These are phyloP conservation scores for Hygrocybe punicea DNA, from an alignment of 768 basidiomycete genomes.

Conservation along the genomic window DNA sequence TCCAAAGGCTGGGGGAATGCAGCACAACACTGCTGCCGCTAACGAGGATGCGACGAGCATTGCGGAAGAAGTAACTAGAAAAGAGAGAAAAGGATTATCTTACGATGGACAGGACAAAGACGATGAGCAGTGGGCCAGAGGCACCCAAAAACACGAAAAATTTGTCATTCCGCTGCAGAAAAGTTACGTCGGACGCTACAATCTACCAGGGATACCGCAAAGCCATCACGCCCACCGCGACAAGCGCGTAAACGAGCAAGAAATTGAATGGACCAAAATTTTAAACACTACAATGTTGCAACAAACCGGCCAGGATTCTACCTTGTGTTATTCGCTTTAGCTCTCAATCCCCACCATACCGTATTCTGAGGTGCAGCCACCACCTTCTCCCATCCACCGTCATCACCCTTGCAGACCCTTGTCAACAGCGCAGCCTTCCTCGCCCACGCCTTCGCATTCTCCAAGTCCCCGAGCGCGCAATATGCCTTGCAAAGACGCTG, in stretches of 20 bases:
- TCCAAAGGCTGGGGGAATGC: slow-evolving; percentile 23
- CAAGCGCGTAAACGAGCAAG: too few relatives aligned
- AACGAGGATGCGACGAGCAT: neutral
- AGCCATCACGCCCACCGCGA: too few relatives aligned
- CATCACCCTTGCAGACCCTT: slow-evolving; percentile 2
- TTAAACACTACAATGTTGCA: too few relatives aligned
- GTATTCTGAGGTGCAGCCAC: slow-evolving; percentile 17
- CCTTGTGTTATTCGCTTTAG: too few relatives aligned
- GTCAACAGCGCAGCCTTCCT: slow-evolving; percentile 13
- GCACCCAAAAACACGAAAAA: too few relatives aligned
- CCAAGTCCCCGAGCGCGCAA: slow-evolving; percentile 17
- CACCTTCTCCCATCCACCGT: slow-evolving; percentile 17
- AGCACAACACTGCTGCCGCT: neutral
- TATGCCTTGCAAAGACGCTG: slow-evolving; percentile 18
- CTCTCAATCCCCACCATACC: slow-evolving; percentile 15
- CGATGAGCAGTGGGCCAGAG: too few relatives aligned
- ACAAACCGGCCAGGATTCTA: too few relatives aligned
- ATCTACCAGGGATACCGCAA: too few relatives aligned
- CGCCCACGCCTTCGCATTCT: slow-evolving; percentile 14
- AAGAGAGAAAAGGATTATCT: neutral
- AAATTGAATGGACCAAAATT: too few relatives aligned
- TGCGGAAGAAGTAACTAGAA: neutral
- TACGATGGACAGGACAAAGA: neutral
- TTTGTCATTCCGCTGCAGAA: too few relatives aligned
- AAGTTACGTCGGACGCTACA: too few relatives aligned